A percentile compares a stretch with the other conserved stretches of the same genome.
These are phyloP conservation scores for Torulaspora globosa DNA, from an alignment of 1,139 yeast species.

Conservation along the genomic window DNA sequence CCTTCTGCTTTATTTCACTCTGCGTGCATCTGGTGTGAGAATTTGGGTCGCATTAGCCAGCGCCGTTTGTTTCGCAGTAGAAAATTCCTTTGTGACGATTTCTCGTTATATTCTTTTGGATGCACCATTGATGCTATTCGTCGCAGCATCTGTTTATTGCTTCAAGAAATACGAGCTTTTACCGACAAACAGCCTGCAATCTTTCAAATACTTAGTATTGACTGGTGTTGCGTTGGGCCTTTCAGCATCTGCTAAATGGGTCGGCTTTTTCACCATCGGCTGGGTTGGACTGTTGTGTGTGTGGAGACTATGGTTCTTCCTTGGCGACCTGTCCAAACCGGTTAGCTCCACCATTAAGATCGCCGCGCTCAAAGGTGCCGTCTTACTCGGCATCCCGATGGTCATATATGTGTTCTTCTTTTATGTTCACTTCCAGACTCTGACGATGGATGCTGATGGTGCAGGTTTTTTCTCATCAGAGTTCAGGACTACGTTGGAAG, in stretches of 20 bases:
- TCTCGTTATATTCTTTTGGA: conserved; percentile 87
- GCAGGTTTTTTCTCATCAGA: conserved; percentile 86
- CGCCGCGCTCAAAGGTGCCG: conserved; percentile 47
- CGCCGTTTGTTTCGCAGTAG: conserved; percentile 64
- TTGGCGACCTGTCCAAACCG: conserved; percentile 70
- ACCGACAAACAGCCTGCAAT: conserved; percentile 60
- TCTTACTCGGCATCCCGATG: conserved; percentile 68
- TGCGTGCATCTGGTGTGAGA: conserved; percentile 83
- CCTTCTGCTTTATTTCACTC: conserved; percentile 69
- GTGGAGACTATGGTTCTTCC: conserved; percentile 77
- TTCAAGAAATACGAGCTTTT: conserved; percentile 78
- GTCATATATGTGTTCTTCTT: conserved; percentile 68
- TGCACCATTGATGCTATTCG: conserved; percentile 85
- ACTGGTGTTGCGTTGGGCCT: conserved; percentile 84
- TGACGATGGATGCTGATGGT: conserved; percentile 79
- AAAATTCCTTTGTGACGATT: conserved; percentile 83
- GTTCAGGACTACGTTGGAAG: conserved; percentile 73
- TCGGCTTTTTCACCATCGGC: conserved; percentile 87
- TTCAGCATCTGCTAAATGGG: conserved; percentile 92
- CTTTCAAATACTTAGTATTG: conserved; percentile 68
- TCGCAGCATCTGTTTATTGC: conserved; percentile 79
- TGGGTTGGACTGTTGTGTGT: conserved; percentile 83
- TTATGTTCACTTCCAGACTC: conserved; percentile 69
- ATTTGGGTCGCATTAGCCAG: conserved; percentile 69
- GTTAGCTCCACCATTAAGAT: conserved; percentile 37